phyloP scores from a whole-genome alignment of 1,284 basidiomycete genomes.

The Gastroboletus turbinatus region DNA sequence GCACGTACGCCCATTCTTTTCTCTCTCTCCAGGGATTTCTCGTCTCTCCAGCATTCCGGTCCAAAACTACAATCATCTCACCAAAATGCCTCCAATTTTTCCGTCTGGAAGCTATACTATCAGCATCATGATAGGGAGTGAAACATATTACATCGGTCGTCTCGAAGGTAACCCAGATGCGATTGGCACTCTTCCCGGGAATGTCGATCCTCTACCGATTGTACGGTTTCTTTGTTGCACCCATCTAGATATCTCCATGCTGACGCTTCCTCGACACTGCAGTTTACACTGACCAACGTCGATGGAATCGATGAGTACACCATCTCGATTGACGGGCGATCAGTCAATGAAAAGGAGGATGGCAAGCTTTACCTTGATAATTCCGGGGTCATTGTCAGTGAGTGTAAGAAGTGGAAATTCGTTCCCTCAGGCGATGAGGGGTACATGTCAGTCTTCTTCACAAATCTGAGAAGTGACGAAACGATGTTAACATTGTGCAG shows the following conservation, averaged over 20 bases:
- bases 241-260: not conserved
- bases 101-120: not conserved
- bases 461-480: too few species aligned
- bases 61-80: not conserved
- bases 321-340: not conserved
- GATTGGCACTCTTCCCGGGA: not conserved
- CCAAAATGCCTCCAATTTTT: not conserved
- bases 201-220: not conserved
- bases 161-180: not conserved
- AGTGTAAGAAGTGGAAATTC: not conserved
- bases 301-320: not conserved
- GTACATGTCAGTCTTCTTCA: not conserved
- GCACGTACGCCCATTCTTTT: too few species aligned
- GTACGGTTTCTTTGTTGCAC: not conserved
- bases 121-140: not conserved
- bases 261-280: not conserved
- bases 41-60: not conserved
- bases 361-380: not conserved
- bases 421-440: not conserved
- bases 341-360: not conserved
- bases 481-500: not conserved
- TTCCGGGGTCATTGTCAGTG: fast-evolving
- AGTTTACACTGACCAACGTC: not conserved
- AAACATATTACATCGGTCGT: not conserved
- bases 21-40: not conserved